Conservation (phyloP, 1,284 basidiomycete species). For the Leccinum fallax region DNA sequence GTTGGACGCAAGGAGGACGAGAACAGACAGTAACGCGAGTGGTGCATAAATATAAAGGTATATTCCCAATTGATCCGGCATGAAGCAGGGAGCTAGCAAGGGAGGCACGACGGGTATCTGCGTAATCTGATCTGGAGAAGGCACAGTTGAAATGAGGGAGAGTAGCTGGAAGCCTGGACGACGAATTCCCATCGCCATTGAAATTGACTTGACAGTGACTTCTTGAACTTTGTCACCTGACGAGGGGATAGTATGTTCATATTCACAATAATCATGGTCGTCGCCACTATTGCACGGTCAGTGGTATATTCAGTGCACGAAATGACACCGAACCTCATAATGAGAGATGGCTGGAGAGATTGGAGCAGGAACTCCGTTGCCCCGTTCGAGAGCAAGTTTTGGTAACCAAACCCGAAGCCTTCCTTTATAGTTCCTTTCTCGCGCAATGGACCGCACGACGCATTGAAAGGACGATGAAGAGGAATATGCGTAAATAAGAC, state of each 20-base stretch:
- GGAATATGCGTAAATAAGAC: conserved; percentile 86
- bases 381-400: conserved; percentile 76
- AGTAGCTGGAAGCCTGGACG: conserved; percentile 86
- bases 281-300: conserved; percentile 61
- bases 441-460: conserved; percentile 73
- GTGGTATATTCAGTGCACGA: background rate
- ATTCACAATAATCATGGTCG: conserved; percentile 88
- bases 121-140: conserved; percentile 27
- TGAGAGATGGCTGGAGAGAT: conserved; percentile 60
- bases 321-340: conserved; percentile 66
- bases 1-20: conserved; percentile 41
- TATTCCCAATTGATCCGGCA: conserved; percentile 69
- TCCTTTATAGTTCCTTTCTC: conserved; percentile 73
- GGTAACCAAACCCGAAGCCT: conserved; percentile 80
- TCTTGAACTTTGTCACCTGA: conserved; percentile 49
- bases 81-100: conserved; percentile 58
- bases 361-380: conserved; percentile 73
- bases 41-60: conserved; percentile 62
- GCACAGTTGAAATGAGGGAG: conserved; percentile 58
- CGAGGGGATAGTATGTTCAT: conserved; percentile 50
- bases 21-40: conserved; percentile 44
- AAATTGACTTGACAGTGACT: conserved; percentile 84
- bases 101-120: conserved; percentile 29
- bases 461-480: conserved; percentile 68
- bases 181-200: conserved; percentile 76